Conservation (phyloP, 805 yeast species). For the Brettanomyces sp. region DNA sequence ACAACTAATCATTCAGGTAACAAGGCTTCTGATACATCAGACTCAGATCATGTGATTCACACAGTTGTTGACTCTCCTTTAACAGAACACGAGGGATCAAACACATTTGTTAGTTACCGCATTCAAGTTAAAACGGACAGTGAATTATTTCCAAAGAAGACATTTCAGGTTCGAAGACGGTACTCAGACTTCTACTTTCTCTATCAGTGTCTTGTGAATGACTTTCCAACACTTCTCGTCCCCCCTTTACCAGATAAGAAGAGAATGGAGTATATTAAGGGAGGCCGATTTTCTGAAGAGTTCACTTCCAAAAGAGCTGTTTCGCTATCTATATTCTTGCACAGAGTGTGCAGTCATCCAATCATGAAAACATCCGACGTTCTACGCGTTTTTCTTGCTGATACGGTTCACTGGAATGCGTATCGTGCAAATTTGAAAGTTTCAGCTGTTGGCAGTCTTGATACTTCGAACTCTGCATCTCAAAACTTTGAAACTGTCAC, state of each 20-base stretch:
- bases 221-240: conserved; percentile 75
- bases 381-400: conserved; percentile 62
- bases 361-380: conserved; percentile 58
- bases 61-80: conserved; percentile 49
- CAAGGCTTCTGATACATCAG: neutral
- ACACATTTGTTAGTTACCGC: conserved; percentile 67
- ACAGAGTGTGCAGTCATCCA: conserved; percentile 69
- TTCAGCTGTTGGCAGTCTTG: conserved; percentile 12
- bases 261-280: conserved; percentile 84
- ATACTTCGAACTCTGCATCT: conserved; percentile 13
- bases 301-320: conserved; percentile 78
- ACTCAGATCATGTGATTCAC: conserved; percentile 20
- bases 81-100: conserved; percentile 65
- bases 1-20: neutral
- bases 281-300: conserved; percentile 80
- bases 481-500: conserved; percentile 64
- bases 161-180: conserved; percentile 59
- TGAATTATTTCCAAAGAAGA: conserved; percentile 40
- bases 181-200: conserved; percentile 81
- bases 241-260: conserved; percentile 95
- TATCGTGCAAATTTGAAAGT: conserved; percentile 49
- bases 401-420: conserved; percentile 59
- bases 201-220: conserved; percentile 64
- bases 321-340: conserved; percentile 68
- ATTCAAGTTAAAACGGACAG: conserved; percentile 55